phyloP scores from a whole-genome alignment of 2,329 filamentous ascomycete genomes.

The Colletotrichum chlorophyti region DNA sequence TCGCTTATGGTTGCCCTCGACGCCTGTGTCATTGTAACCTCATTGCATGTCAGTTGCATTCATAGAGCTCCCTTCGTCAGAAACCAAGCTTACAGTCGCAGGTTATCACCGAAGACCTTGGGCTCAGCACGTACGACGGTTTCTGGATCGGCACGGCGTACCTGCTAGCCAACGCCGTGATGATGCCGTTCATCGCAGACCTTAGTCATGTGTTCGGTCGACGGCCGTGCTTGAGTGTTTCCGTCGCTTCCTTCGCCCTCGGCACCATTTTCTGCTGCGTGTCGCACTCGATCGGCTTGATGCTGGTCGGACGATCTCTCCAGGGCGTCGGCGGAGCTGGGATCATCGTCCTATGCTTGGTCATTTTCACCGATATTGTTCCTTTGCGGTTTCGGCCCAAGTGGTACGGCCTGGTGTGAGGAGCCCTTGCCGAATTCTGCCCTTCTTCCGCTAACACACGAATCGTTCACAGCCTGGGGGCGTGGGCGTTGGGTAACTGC shows the following conservation, averaged over 20 bases:
- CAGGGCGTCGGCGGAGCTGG: constrained; percentile 49
- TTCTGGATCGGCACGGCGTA: constrained; percentile 37
- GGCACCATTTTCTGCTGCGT: constrained; percentile 48
- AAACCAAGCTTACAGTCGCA: not conserved
- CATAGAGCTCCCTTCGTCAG: not conserved
- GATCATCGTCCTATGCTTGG: constrained; percentile 45
- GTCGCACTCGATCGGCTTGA: constrained; percentile 38
- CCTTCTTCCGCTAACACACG: not conserved
- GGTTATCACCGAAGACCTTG: constrained; percentile 32
- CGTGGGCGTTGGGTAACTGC: constrained; percentile 47
- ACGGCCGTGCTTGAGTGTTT: constrained; percentile 38
- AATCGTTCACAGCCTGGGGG: constrained; percentile 32
- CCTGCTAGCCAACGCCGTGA: constrained; percentile 32
- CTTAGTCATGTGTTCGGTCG: constrained; percentile 42
- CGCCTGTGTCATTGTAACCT: constrained; percentile 10
- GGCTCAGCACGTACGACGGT: constrained; percentile 31
- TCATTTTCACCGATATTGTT: constrained; percentile 49
- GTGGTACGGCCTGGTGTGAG: constrained; percentile 45
- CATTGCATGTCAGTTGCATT: not conserved
- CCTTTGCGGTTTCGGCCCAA: constrained; percentile 45
- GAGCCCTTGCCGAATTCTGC: not conserved
- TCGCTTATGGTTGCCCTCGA: constrained; percentile 11
- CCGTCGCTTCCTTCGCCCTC: constrained; percentile 47
- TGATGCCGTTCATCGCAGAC: constrained; percentile 37
- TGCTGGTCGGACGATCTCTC: constrained; percentile 44